A percentile compares a stretch with the other conserved stretches of the same genome.
Evolutionary conservation across 1,284 basidiomycete species (phyloP).

Genomic region (Ganoderma meredithae): DNA sequence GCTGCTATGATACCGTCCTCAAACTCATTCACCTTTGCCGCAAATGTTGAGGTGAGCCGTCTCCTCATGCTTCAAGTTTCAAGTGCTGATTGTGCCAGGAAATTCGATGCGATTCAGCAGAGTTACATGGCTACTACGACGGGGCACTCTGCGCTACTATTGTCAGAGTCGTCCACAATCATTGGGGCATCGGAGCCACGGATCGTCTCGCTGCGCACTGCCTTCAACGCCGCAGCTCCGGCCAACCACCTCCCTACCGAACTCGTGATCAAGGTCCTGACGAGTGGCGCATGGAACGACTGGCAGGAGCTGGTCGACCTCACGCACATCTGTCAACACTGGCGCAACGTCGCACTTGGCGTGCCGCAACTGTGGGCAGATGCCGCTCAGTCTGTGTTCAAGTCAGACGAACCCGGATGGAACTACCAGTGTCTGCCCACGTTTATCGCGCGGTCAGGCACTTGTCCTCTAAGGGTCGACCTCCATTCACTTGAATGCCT

Average conservation of each 20-base stretch:
- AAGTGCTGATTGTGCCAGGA: too few relatives aligned
- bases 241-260: background rate
- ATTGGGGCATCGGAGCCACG: background rate
- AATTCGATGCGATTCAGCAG: too few relatives aligned
- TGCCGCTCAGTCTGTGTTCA: background rate
- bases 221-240: background rate
- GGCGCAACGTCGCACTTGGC: constrained; percentile 11
- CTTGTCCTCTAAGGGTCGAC: background rate
- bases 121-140: too few relatives aligned
- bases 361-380: constrained; percentile 19
- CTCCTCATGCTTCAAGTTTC: too few relatives aligned
- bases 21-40: background rate
- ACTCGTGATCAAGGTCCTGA: background rate
- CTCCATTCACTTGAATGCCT: background rate
- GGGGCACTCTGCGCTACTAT: too few relatives aligned
- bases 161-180: background rate
- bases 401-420: background rate
- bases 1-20: background rate
- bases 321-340: constrained; percentile 1
- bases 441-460: background rate
- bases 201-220: background rate
- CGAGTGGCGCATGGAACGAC: background rate
- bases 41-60: background rate
- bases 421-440: background rate
- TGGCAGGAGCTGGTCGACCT: background rate